Evolutionary conservation across 2,329 filamentous ascomycete species (phyloP), one percentile per base, ranked within the genome.

Genomic region (Pezicula rhizophila): DNA sequence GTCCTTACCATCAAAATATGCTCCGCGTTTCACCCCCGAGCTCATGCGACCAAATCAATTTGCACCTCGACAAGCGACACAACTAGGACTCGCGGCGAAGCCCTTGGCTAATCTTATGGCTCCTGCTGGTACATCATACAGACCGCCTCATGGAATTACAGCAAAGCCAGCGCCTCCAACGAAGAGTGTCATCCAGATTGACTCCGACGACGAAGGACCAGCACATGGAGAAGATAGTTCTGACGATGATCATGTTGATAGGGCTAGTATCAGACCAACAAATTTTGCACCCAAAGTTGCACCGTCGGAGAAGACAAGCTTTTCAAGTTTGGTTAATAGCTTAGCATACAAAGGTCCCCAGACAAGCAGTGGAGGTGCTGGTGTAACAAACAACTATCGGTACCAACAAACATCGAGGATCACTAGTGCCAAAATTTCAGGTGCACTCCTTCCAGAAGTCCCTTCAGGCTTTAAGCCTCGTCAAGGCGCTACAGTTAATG

Each of bases 81-180:
- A 10, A 47, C 50, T 12, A 71, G 71, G 40, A 65, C 14, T 25
- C 38, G 5, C 40, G 41, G 14, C 43, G 42, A 35, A 48, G 73
- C 40, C 40, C 28, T 61, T 85, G 39, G 79, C 77, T 18, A 82
- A 74, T 53, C 69, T 80, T 40, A 85, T 95, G 72, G 87, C 88
- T 33, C 87, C 89, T 25, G 78, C 82, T 41, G 87, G 89, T 6
- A 95, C 89, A 0, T 67, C 75, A 8, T 92, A 87, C 60, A 77
- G 79, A 54, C 72, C 79, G 35, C 76, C 71, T 11, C 56, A 57
- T 31, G 66, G 66, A 34, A 61, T 69, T 42, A 58, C 66, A 2
- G 63, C 66, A 46, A 64, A 66, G 42, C 62, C 64, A 14, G 3
- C 40, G 4, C 64, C 67, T 18, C 70, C 75, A 40, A 59, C 65